Conservation (phyloP, 1,139 yeast species). For the Magnusiomyces clavatus region DNA sequence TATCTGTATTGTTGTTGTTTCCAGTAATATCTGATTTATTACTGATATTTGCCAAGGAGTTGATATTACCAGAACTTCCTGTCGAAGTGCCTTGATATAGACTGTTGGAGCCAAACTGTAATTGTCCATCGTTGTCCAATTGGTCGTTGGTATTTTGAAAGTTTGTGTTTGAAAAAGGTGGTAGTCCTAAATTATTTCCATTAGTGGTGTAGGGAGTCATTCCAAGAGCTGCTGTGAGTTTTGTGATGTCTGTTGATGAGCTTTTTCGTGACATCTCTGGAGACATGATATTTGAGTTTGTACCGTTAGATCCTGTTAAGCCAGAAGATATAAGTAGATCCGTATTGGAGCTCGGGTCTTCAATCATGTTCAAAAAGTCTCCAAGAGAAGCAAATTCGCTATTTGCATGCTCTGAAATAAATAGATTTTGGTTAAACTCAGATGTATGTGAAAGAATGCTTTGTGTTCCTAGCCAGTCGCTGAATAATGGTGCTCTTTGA, state of each 20-base stretch:
- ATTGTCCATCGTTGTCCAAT: too few relatives aligned
- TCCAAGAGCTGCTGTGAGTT: conserved; percentile 4
- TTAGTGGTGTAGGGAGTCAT: not conserved
- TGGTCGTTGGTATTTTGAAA: too few relatives aligned
- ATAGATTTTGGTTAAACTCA: conserved; percentile 37
- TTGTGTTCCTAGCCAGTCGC: conserved; percentile 23
- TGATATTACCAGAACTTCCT: too few relatives aligned
- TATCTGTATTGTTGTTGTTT: not conserved
- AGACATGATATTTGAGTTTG: conserved; percentile 10
- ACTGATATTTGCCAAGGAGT: too few relatives aligned
- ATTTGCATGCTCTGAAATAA: conserved; percentile 87
- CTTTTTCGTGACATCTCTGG: conserved; percentile 14
- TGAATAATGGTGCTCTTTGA: conserved; percentile 4
- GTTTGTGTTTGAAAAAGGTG: too few relatives aligned
- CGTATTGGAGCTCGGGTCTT: conserved; percentile 46
- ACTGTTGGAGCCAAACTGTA: too few relatives aligned
- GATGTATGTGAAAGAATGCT: conserved; percentile 22
- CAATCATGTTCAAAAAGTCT: conserved; percentile 84
- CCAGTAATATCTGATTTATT: too few relatives aligned
- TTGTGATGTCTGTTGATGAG: conserved; percentile 12
- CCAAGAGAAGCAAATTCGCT: conserved; percentile 86
- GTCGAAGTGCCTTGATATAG: too few relatives aligned
- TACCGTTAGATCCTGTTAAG: conserved; percentile 7
- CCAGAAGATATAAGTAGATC: conserved; percentile 10
- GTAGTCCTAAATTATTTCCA: not conserved